phyloP scores from a whole-genome alignment of 345 rosid species.

The Lenwebbia sp. region DNA sequence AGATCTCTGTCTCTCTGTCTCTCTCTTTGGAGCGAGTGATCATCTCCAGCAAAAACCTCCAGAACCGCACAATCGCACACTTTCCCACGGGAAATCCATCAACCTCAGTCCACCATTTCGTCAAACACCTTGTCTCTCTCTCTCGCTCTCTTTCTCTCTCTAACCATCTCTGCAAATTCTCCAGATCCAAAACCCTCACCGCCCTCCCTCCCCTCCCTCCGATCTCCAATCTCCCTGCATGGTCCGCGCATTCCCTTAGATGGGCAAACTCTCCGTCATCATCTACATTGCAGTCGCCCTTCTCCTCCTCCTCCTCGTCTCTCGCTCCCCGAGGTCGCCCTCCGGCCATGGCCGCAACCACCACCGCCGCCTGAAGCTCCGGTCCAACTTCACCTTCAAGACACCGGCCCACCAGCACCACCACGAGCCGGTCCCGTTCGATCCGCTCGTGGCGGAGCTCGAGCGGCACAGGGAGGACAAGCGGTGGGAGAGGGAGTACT shows the following conservation, averaged over 20 bases:
- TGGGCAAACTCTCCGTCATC: constrained; percentile 33
- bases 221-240: not conserved
- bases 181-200: not conserved
- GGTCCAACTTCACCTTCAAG: constrained; percentile 36
- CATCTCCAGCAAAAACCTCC: not conserved
- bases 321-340: constrained; percentile 36
- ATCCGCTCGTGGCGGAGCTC: constrained; percentile 39
- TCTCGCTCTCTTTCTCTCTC: not conserved
- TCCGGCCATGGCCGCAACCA: constrained; percentile 20
- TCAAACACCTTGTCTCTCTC: not conserved
- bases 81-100: not conserved
- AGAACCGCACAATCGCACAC: not conserved
- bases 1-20: not conserved
- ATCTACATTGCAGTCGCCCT: constrained; percentile 39
- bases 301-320: constrained; percentile 39
- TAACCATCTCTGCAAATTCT: not conserved
- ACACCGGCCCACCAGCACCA: constrained; percentile 7
- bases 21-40: not conserved
- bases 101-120: not conserved
- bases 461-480: constrained; percentile 54
- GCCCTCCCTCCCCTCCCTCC: not conserved
- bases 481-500: constrained; percentile 70
- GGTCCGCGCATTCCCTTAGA: not conserved
- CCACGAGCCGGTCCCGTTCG: constrained; percentile 32
- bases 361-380: constrained; percentile 48